Evolutionary conservation across 2,329 filamentous ascomycete genomes (phyloP).

Genomic region (Cadophora gregata): DNA sequence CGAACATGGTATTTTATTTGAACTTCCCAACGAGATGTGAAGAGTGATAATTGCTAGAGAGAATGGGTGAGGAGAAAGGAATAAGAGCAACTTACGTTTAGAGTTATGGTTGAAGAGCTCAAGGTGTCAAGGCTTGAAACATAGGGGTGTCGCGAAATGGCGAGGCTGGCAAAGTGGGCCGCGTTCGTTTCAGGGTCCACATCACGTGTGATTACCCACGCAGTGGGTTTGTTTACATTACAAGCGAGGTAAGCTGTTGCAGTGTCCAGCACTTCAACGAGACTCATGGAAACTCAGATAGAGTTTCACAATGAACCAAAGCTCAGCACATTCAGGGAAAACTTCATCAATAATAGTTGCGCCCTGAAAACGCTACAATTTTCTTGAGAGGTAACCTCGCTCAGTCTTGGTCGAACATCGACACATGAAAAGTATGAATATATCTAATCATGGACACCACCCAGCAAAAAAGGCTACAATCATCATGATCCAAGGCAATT

Average conservation of each 20-base stretch:
- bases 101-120: constrained; percentile 10
- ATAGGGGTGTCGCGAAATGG: constrained; percentile 13
- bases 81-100: constrained; percentile 6
- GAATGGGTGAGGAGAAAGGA: background rate
- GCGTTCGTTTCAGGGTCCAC: background rate
- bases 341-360: too few relatives aligned
- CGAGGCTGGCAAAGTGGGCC: constrained; percentile 11
- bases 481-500: background rate
- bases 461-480: background rate
- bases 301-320: background rate
- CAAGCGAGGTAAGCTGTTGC: background rate
- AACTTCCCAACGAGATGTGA: background rate
- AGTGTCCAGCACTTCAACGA: background rate
- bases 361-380: too few relatives aligned
- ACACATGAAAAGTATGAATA: too few relatives aligned
- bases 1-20: constrained; percentile 35
- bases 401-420: too few relatives aligned
- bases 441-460: background rate
- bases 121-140: constrained; percentile 17
- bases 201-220: background rate
- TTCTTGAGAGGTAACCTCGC: too few relatives aligned
- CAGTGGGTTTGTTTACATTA: constrained; percentile 8
- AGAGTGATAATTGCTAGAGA: background rate
- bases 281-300: background rate
- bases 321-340: too few relatives aligned